A percentile compares a stretch with the other conserved stretches of the same genome.
Evolutionary conservation across 2,329 filamentous ascomycete species (phyloP).

Genomic region (Trichoderma sp.): DNA sequence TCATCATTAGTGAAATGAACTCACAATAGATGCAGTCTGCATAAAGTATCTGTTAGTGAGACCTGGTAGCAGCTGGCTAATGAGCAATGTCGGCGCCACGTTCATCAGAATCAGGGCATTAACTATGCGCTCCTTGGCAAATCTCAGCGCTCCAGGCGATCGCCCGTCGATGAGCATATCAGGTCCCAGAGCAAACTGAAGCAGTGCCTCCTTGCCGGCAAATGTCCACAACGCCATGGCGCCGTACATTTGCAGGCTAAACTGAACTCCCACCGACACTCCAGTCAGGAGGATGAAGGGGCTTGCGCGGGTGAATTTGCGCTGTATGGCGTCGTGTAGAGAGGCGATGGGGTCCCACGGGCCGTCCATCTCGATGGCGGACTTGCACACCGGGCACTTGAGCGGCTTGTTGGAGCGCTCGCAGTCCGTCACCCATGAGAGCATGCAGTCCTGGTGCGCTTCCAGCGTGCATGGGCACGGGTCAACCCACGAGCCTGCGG

Average conservation of each 20-base stretch:
- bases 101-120: slow-evolving; percentile 41
- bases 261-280: slow-evolving; percentile 46
- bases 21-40: slow-evolving; percentile 42
- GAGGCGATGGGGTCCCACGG: slow-evolving; percentile 72
- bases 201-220: slow-evolving; percentile 46
- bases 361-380: slow-evolving; percentile 71
- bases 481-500: slow-evolving; percentile 67
- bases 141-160: slow-evolving; percentile 25
- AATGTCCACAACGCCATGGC: slow-evolving; percentile 50
- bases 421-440: slow-evolving; percentile 91
- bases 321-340: slow-evolving; percentile 57
- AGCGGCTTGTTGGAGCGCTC: slow-evolving; percentile 67
- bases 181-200: slow-evolving; percentile 41
- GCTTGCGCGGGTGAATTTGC: slow-evolving; percentile 50
- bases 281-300: slow-evolving; percentile 65
- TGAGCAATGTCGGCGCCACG: slow-evolving; percentile 45
- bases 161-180: slow-evolving; percentile 31
- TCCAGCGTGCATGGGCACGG: slow-evolving; percentile 89
- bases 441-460: slow-evolving; percentile 83
- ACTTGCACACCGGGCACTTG: slow-evolving; percentile 86
- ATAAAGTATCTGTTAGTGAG: slow-evolving; percentile 42
- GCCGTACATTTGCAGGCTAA: slow-evolving; percentile 54
- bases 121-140: slow-evolving; percentile 31
- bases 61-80: slow-evolving; percentile 44
- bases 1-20: slow-evolving; percentile 19